Evolutionary conservation across 1,139 yeast species (phyloP).

Genomic region (Hyphopichia khmerensis): DNA sequence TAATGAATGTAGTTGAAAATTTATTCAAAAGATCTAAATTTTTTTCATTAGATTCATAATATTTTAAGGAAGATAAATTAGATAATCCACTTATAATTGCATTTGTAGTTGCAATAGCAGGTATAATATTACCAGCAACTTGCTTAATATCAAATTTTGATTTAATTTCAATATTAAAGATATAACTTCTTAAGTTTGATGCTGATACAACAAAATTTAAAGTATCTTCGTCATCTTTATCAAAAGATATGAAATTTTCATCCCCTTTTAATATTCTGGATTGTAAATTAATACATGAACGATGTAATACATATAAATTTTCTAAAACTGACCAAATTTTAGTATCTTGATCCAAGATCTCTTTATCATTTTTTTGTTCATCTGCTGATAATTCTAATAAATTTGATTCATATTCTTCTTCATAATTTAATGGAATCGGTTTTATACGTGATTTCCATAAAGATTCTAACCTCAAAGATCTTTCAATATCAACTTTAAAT

Average conservation of each 20-base stretch:
- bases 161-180: conserved; percentile 71
- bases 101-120: conserved; percentile 97
- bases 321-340: conserved; percentile 62
- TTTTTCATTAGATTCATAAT: conserved; percentile 33
- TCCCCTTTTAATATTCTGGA: conserved; percentile 41
- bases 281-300: conserved; percentile 45
- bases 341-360: conserved; percentile 52
- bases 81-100: conserved; percentile 93
- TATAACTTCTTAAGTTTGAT: conserved; percentile 73
- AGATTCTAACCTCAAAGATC: conserved; percentile 67
- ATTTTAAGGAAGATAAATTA: conserved; percentile 65
- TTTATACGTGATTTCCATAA: conserved; percentile 72
- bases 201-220: conserved; percentile 86
- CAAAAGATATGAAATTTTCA: conserved; percentile 63
- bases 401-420: conserved; percentile 11
- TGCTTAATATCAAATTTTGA: conserved; percentile 87
- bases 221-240: conserved; percentile 93
- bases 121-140: conserved; percentile 96
- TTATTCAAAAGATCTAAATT: conserved; percentile 15
- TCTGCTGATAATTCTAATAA: conserved; percentile 14
- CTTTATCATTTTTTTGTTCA: conserved; percentile 11
- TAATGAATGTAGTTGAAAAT: conserved; percentile 62
- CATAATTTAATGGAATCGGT: conserved; percentile 59
- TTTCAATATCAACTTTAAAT: conserved; percentile 69
- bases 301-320: conserved; percentile 59